Percentiles rank a stretch among this genome's conserved stretches.
Conservation (phyloP, 306 rosid species). For the Fragaria nilgerrensis region DNA sequence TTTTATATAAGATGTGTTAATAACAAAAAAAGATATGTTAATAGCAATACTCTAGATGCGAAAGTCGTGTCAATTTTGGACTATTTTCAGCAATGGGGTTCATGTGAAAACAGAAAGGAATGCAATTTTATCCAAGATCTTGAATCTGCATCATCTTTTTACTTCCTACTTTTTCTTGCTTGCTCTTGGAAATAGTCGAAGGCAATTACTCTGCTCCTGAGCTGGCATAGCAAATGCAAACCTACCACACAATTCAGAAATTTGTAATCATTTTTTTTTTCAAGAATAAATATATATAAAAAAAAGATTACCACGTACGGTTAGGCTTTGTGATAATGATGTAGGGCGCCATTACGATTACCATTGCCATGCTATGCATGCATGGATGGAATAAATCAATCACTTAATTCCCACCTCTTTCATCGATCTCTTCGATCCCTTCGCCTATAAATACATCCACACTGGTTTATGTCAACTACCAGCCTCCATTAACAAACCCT, state of each 20-base stretch:
- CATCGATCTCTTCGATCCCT: neutral
- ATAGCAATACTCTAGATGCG: neutral
- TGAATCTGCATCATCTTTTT: conserved; percentile 39
- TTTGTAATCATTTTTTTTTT: neutral
- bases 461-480: neutral
- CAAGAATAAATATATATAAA: neutral
- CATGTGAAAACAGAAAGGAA: neutral
- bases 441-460: conserved; percentile 31
- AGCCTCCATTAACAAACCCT: neutral
- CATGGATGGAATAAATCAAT: conserved; percentile 29
- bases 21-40: too few species aligned
- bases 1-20: too few species aligned
- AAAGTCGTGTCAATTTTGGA: neutral
- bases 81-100: neutral
- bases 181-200: conserved; percentile 40
- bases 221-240: conserved; percentile 34
- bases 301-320: neutral
- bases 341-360: neutral
- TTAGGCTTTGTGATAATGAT: neutral
- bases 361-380: conserved; percentile 23
- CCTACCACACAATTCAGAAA: neutral
- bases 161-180: neutral
- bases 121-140: conserved; percentile 9
- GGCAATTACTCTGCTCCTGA: conserved; percentile 30
- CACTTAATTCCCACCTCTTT: conserved; percentile 27